Conservation (phyloP, 768 basidiomycete genomes). For the Lenzites betulinus region DNA sequence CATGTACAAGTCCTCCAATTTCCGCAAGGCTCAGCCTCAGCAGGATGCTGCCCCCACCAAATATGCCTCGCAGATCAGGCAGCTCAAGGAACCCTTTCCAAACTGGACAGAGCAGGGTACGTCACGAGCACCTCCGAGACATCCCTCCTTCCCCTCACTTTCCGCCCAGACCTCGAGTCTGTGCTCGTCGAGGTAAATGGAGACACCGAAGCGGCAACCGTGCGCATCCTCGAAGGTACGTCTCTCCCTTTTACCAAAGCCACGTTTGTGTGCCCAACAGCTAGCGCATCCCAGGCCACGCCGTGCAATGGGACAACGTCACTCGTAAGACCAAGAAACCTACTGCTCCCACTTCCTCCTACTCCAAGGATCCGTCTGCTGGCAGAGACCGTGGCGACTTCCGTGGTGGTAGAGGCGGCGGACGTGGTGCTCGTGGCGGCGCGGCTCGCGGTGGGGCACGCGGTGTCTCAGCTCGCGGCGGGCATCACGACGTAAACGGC, state of each 20-base stretch:
- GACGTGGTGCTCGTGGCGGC: constrained; percentile 58
- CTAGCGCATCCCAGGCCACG: constrained; percentile 51
- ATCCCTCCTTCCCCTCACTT: constrained; percentile 23
- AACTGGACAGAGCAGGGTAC: constrained; percentile 69
- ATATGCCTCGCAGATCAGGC: constrained; percentile 54
- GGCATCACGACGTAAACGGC: constrained; percentile 41
- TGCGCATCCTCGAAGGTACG: constrained; percentile 76
- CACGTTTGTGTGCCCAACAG: constrained; percentile 24
- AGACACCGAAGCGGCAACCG: constrained; percentile 68
- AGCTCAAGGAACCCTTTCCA: constrained; percentile 74
- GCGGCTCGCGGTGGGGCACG: constrained; percentile 43
- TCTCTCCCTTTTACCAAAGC: neutral
- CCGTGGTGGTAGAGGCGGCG: constrained; percentile 66
- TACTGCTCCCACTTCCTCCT: constrained; percentile 39
- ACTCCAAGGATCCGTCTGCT: constrained; percentile 54
- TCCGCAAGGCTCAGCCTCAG: constrained; percentile 30
- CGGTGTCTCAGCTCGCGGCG: constrained; percentile 50
- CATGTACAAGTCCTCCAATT: constrained; percentile 35
- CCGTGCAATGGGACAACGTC: constrained; percentile 81
- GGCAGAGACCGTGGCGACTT: constrained; percentile 49
- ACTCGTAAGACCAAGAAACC: constrained; percentile 85
- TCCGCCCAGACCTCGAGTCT: constrained; percentile 60
- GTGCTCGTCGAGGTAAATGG: constrained; percentile 68
- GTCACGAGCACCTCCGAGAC: constrained; percentile 29
- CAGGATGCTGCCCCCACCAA: constrained; percentile 37